Percentiles rank a stretch among this genome's conserved stretches.
phyloP scores from a whole-genome alignment of 257 asterid genomes.

The Primulina huaijiensis region DNA sequence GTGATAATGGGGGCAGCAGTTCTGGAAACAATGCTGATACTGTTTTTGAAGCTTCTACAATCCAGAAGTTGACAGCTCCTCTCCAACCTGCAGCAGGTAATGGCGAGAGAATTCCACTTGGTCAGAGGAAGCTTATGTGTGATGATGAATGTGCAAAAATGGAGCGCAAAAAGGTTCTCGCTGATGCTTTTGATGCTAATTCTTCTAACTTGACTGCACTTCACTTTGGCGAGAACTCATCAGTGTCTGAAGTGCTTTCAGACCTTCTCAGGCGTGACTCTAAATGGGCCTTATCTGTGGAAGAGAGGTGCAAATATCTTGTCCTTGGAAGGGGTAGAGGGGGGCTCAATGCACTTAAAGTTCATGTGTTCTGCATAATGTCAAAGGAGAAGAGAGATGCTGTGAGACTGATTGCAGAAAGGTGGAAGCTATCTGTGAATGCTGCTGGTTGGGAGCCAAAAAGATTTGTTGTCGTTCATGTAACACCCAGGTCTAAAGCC shows the following conservation, averaged over 20 bases:
- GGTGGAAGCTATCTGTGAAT: conserved; percentile 89
- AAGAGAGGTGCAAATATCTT: conserved; percentile 82
- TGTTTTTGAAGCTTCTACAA: conserved; percentile 61
- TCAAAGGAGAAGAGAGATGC: conserved; percentile 84
- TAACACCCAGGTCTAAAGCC: conserved; percentile 77
- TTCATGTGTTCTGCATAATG: conserved; percentile 88
- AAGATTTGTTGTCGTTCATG: conserved; percentile 70
- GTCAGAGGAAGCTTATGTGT: conserved; percentile 87
- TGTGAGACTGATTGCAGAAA: conserved; percentile 77
- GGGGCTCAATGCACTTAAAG: conserved; percentile 65
- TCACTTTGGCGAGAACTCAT: conserved; percentile 81
- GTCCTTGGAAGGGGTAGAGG: conserved; percentile 82
- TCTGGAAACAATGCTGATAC: conserved; percentile 45
- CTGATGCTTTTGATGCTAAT: conserved; percentile 80
- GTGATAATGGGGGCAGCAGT: conserved; percentile 73
- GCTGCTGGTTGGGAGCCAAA: conserved; percentile 99
- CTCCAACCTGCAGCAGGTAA: conserved; percentile 70
- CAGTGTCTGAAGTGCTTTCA: conserved; percentile 73
- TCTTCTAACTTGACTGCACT: conserved; percentile 68
- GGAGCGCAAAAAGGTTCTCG: conserved; percentile 87
- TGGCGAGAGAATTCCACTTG: conserved; percentile 64
- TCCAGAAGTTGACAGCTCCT: conserved; percentile 67
- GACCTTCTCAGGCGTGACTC: conserved; percentile 94
- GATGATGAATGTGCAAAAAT: conserved; percentile 83
- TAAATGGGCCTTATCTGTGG: conserved; percentile 84